These are phyloP conservation scores for Rubus idaeus DNA, from an alignment of 306 rosid species.

Conservation along the genomic window DNA sequence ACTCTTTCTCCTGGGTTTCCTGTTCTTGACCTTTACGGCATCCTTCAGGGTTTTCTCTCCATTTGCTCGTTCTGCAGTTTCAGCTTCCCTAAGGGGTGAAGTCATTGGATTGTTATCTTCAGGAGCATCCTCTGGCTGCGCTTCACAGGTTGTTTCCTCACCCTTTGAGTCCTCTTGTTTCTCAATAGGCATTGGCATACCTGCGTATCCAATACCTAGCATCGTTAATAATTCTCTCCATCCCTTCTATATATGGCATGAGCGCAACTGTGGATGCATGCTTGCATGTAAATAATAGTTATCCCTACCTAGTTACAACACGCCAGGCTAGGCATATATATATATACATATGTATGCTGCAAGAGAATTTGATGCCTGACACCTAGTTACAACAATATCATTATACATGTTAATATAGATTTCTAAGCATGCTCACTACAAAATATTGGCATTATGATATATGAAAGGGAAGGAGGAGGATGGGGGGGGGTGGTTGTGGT, in stretches of 20 bases:
- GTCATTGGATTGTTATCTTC: constrained; percentile 33
- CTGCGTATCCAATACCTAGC: constrained; percentile 33
- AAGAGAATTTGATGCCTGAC: too few species aligned
- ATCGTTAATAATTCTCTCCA: not conserved
- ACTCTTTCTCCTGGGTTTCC: constrained; percentile 48
- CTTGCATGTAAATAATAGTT: not conserved
- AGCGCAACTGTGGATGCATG: not conserved
- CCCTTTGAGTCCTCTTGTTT: constrained; percentile 32
- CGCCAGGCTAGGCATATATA: too few species aligned
- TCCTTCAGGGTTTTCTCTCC: constrained; percentile 67
- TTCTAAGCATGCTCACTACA: not conserved
- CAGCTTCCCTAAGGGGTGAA: constrained; percentile 29
- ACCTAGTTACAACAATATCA: not conserved
- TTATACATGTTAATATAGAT: not conserved
- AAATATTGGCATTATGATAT: not conserved
- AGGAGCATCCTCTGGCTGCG: constrained; percentile 42
- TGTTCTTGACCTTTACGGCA: constrained; percentile 79
- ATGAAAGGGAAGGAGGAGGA: not conserved
- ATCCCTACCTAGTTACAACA: not conserved
- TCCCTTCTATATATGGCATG: not conserved
- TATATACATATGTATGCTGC: too few species aligned
- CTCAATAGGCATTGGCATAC: constrained; percentile 33
- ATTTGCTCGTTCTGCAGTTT: constrained; percentile 29
- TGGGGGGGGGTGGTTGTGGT: too few species aligned
- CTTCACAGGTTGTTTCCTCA: constrained; percentile 19